These are phyloP conservation scores for Barnettozyma californica DNA, from an alignment of 805 yeast genomes.

Conservation along the genomic window DNA sequence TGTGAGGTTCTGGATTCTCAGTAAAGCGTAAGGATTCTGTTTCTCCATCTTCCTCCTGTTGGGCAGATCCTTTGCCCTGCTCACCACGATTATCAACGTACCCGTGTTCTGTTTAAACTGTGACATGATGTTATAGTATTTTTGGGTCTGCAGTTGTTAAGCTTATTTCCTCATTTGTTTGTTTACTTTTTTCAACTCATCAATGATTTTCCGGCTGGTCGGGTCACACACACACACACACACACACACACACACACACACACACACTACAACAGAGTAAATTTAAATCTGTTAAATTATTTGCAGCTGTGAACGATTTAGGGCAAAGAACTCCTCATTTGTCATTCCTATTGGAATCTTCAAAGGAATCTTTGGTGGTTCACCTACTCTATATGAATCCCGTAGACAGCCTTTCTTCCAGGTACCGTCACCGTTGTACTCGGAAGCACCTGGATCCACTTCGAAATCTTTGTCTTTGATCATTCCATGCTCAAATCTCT, in stretches of 20 bases:
- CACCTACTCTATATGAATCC: slow-evolving; percentile 11
- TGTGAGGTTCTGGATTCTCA: slow-evolving; percentile 76
- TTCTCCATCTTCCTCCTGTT: slow-evolving; percentile 84
- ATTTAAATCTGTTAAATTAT: background rate
- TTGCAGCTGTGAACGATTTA: slow-evolving; percentile 13
- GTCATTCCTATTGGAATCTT: slow-evolving; percentile 25
- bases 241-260: too few species aligned
- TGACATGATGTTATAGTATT: slow-evolving; percentile 17
- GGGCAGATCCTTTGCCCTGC: slow-evolving; percentile 80
- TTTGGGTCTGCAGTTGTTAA: too few species aligned
- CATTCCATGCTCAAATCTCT: slow-evolving; percentile 19
- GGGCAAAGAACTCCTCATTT: slow-evolving; percentile 19
- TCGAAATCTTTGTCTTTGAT: slow-evolving; percentile 14
- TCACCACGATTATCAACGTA: slow-evolving; percentile 66
- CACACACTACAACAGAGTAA: background rate
- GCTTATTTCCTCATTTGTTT: background rate
- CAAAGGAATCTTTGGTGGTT: slow-evolving; percentile 21
- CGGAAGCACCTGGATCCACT: slow-evolving; percentile 21
- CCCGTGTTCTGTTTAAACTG: slow-evolving; percentile 35
- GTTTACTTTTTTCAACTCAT: background rate
- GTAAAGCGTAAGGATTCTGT: slow-evolving; percentile 86
- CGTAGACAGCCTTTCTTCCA: slow-evolving; percentile 20
- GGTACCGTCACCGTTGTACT: slow-evolving; percentile 24
- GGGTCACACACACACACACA: too few species aligned
- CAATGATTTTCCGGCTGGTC: background rate